phyloP scores from a whole-genome alignment of 345 rosid species.

The Syzygium grande region DNA sequence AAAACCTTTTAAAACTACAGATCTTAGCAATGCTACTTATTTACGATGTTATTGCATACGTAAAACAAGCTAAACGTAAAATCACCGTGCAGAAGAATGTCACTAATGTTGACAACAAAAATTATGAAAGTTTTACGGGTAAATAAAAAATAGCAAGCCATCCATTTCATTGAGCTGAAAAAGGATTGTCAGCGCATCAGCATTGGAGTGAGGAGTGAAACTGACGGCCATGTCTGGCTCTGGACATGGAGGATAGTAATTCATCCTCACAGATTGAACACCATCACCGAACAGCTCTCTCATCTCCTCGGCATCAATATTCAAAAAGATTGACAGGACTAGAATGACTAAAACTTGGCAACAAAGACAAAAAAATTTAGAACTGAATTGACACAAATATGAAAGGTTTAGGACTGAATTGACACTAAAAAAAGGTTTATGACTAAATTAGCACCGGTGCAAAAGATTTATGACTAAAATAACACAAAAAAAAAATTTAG shows the following conservation, averaged over 20 bases:
- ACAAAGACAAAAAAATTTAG: too few species aligned
- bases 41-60: background rate
- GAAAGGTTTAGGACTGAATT: too few species aligned
- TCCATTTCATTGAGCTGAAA: constrained; percentile 10
- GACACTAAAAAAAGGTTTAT: too few species aligned
- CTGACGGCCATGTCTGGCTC: constrained; percentile 29
- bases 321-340: too few species aligned
- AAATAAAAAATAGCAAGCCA: constrained; percentile 16
- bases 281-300: constrained; percentile 25
- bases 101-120: constrained; percentile 3
- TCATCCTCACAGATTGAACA: constrained; percentile 37
- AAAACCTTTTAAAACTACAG: background rate
- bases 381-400: too few species aligned
- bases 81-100: background rate
- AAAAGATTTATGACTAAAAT: too few species aligned
- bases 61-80: background rate
- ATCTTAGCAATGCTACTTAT: background rate
- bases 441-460: too few species aligned
- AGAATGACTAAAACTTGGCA: too few species aligned
- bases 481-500: too few species aligned
- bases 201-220: constrained; percentile 28
- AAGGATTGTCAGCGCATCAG: constrained; percentile 10
- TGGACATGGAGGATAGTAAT: constrained; percentile 39
- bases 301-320: constrained; percentile 26
- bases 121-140: constrained; percentile 8